A percentile compares a stretch with the other conserved stretches of the same genome.
Evolutionary conservation across 805 yeast species (phyloP).

Genomic region (Cyberlindnera mycetangii): DNA sequence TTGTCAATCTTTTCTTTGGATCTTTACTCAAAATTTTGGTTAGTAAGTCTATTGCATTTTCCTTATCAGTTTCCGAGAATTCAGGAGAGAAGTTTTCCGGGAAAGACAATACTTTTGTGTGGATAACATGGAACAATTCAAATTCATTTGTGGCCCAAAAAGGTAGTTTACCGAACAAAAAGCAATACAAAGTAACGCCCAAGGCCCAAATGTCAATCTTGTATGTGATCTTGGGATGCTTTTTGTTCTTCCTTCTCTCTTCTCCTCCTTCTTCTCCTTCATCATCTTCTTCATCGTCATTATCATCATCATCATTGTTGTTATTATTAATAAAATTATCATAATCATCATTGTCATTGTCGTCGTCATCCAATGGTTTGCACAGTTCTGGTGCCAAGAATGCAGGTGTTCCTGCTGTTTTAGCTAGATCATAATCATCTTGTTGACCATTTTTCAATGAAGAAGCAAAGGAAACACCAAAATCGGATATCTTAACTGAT

Average conservation of each 20-base stretch:
- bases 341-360: too few species aligned
- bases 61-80: slow-evolving; percentile 37
- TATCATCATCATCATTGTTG: too few species aligned
- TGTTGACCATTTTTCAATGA: slow-evolving; percentile 41
- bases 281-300: too few species aligned
- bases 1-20: slow-evolving; percentile 64
- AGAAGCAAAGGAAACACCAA: slow-evolving; percentile 86
- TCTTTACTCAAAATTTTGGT: slow-evolving; percentile 62
- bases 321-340: too few species aligned
- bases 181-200: slow-evolving; percentile 87
- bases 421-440: slow-evolving; percentile 80
- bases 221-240: slow-evolving; percentile 56
- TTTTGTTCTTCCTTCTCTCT: too few species aligned
- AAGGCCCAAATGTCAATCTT: slow-evolving; percentile 97
- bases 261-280: too few species aligned
- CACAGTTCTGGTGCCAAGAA: slow-evolving; percentile 95
- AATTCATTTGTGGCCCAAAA: slow-evolving; percentile 85
- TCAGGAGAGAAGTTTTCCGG: slow-evolving; percentile 54
- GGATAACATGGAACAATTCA: slow-evolving; percentile 81
- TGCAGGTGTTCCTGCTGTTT: slow-evolving; percentile 97
- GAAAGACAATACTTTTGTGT: slow-evolving; percentile 52
- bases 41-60: slow-evolving; percentile 54
- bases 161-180: slow-evolving; percentile 85
- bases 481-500: slow-evolving; percentile 89
- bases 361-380: slow-evolving; percentile 38